Percentiles rank a stretch among this genome's conserved stretches.
Conservation (phyloP, 352 stramenopile species). For the Globisporangium nodosum region DNA sequence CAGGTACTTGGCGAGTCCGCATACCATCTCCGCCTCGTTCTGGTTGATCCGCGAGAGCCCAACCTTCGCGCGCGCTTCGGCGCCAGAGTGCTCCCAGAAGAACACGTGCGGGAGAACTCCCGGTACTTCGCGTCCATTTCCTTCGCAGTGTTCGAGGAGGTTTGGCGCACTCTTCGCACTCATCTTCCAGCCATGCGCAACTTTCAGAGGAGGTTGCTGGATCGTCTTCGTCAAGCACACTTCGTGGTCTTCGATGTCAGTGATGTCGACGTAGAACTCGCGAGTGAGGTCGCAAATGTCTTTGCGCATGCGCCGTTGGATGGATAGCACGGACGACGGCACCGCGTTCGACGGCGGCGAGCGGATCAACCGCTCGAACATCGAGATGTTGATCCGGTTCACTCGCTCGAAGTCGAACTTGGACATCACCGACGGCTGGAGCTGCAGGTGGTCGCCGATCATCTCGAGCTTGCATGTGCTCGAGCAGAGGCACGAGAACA, state of each 20-base stretch:
- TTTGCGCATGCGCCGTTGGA: constrained; percentile 85
- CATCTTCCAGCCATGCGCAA: constrained; percentile 1
- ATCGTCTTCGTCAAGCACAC: constrained; percentile 59
- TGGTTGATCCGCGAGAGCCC: constrained; percentile 74
- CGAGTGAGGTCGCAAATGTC: constrained; percentile 86
- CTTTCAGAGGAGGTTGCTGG: background rate
- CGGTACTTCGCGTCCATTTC: constrained; percentile 66
- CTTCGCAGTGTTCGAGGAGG: constrained; percentile 24
- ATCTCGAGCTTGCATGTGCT: constrained; percentile 86
- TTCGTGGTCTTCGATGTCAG: constrained; percentile 74
- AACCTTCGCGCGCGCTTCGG: constrained; percentile 53
- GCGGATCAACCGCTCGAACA: constrained; percentile 87
- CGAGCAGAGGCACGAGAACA: constrained; percentile 80
- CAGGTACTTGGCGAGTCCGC: constrained; percentile 71
- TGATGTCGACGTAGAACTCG: constrained; percentile 76
- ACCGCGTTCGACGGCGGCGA: constrained; percentile 55
- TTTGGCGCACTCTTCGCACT: background rate
- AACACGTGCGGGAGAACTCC: constrained; percentile 74
- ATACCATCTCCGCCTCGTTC: constrained; percentile 73
- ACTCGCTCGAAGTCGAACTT: constrained; percentile 80
- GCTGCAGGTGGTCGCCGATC: constrained; percentile 86
- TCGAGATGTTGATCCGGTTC: constrained; percentile 87
- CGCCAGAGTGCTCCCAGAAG: constrained; percentile 77
- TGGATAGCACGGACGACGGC: constrained; percentile 74
- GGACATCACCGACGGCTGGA: constrained; percentile 79